Base-by-base conservation (phyloP, 352 stramenopile species). In the Phytopythium kandeliae region DNA sequence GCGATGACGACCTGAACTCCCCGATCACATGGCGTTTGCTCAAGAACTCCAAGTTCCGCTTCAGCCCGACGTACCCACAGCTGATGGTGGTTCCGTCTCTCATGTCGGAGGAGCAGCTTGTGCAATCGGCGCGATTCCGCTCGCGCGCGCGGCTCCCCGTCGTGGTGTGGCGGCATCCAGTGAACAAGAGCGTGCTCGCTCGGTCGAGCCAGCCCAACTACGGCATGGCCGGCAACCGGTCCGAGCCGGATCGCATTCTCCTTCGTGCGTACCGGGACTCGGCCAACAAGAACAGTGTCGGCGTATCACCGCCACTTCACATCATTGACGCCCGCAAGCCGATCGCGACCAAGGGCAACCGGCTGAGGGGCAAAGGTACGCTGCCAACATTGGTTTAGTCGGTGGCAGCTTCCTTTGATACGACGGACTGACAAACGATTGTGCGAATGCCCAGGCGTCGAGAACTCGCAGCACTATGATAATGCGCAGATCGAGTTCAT, bases 391-490 rank as follows among this genome's bases (percentile, higher is more conserved):
- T 15, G 21, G 59, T 28, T 25, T 8, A 13, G 10, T 33, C 4
- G 26, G 26, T 40, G 49, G 31, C n/a, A n/a, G n/a, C n/a, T n/a
- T n/a, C n/a, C n/a, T n/a, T n/a, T n/a, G n/a, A n/a, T n/a, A n/a
- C n/a, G n/a, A n/a, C n/a, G n/a, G 55, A 16, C 35, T n/a, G 48
- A 17, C 35, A 48, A 40, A 31, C 61, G 40, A 7, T 45, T 33
- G 11, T 65, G 21, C 4, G 31, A 44, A 0, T 51, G n/a, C 16
- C 4, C 57, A 87, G 91, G 95, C 45, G 96, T 97, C 35, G 96
- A 99, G 64, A 98, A 98, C 67, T 96, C 90, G 16, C 91, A 96
- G 58, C 86, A 98, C 64, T 99, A 99, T 66, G 79, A 96, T 46
- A 95, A 96, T 45, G 85, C 88, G 12, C 96, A 87, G 3, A 86